phyloP scores from a whole-genome alignment of 805 yeast genomes.

The Ogataea henricii region DNA sequence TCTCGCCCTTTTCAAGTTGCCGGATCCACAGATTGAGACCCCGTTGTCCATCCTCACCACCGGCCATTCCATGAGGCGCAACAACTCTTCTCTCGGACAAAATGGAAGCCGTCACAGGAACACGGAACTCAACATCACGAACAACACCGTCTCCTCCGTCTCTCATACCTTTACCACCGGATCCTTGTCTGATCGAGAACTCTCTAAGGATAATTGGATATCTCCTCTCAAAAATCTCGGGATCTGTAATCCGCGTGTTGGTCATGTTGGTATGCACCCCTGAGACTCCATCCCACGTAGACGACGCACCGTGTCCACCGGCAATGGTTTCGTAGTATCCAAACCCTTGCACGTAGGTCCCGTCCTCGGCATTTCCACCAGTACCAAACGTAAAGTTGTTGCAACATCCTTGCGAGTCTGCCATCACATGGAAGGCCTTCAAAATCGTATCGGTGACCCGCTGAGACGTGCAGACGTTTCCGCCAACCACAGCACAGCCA shows the following conservation, averaged over 20 bases:
- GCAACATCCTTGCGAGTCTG: slow-evolving; percentile 95
- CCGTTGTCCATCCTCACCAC: slow-evolving; percentile 74
- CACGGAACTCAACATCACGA: slow-evolving; percentile 80
- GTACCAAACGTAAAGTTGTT: slow-evolving; percentile 92
- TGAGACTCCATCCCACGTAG: slow-evolving; percentile 80
- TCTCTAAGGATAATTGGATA: slow-evolving; percentile 80
- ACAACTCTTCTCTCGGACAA: slow-evolving; percentile 81
- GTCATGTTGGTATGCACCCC: slow-evolving; percentile 97
- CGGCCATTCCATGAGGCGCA: slow-evolving; percentile 84
- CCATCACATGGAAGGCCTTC: slow-evolving; percentile 84
- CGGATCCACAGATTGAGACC: slow-evolving; percentile 65
- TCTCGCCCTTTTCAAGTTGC: slow-evolving; percentile 30
- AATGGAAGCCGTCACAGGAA: slow-evolving; percentile 74
- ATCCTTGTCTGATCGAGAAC: slow-evolving; percentile 65
- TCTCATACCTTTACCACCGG: slow-evolving; percentile 79
- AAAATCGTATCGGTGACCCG: slow-evolving; percentile 87
- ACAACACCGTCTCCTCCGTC: slow-evolving; percentile 86
- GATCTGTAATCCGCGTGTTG: slow-evolving; percentile 89
- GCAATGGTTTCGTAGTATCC: slow-evolving; percentile 95
- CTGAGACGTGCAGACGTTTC: slow-evolving; percentile 94
- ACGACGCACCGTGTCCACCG: slow-evolving; percentile 91
- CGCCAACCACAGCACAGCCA: slow-evolving; percentile 93
- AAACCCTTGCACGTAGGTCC: slow-evolving; percentile 62
- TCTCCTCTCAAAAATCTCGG: slow-evolving; percentile 84
- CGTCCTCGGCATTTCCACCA: slow-evolving; percentile 57